These are phyloP conservation scores for Fusarium pseudoanthophilum DNA, from an alignment of 2,329 filamentous ascomycete species.

Conservation along the genomic window DNA sequence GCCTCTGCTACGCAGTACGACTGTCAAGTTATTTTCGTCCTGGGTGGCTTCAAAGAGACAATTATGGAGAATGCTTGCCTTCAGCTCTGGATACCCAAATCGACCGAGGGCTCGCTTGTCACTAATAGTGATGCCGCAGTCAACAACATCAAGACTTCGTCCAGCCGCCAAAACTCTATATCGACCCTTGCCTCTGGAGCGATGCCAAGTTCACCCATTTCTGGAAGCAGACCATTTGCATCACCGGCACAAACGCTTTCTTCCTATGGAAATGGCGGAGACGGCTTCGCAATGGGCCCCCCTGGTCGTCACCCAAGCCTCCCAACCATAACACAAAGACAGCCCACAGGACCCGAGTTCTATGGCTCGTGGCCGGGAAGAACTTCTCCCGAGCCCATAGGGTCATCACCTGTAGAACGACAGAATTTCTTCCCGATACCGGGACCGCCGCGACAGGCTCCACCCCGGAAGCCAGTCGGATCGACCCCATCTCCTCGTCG, in stretches of 20 bases:
- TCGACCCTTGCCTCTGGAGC: constrained; percentile 10
- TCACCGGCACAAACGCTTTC: neutral
- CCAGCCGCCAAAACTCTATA: constrained; percentile 32
- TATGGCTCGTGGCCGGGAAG: constrained; percentile 34
- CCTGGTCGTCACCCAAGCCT: constrained; percentile 28
- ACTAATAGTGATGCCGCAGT: constrained; percentile 42
- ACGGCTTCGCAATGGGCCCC: constrained; percentile 7
- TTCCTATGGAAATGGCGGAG: neutral
- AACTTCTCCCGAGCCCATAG: constrained; percentile 29
- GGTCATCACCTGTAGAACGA: constrained; percentile 23
- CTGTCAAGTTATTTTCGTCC: constrained; percentile 45
- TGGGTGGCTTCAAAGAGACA: constrained; percentile 37
- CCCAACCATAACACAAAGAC: constrained; percentile 35
- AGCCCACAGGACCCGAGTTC: constrained; percentile 14
- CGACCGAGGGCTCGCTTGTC: constrained; percentile 43
- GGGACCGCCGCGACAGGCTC: constrained; percentile 16
- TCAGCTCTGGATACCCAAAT: constrained; percentile 49
- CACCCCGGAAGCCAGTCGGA: constrained; percentile 32
- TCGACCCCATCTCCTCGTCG: constrained; percentile 32
- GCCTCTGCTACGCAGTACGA: constrained; percentile 44
- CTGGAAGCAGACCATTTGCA: constrained; percentile 1
- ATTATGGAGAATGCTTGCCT: constrained; percentile 46
- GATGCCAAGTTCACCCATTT: neutral
- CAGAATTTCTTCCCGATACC: constrained; percentile 16
- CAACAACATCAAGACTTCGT: constrained; percentile 4